Evolutionary conservation across 1,139 yeast genomes (phyloP).

Genomic region (Saccharomycopsis hybrid): DNA sequence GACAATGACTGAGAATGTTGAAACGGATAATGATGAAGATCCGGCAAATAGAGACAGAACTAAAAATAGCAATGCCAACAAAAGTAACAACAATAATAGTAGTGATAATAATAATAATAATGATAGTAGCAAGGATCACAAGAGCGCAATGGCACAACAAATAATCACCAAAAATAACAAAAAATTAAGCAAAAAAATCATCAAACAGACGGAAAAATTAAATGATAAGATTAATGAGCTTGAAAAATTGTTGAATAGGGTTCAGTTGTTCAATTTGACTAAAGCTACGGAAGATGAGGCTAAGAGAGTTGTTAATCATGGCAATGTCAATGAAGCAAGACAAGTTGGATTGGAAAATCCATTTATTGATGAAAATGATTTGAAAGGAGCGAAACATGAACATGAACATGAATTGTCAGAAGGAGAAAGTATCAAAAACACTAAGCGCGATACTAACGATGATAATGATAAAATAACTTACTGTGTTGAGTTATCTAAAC

Average conservation of each 20-base stretch:
- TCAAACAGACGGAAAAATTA: conserved; percentile 25
- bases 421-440: background rate
- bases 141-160: conserved; percentile 20
- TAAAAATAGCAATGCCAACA: too few relatives aligned
- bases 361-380: conserved; percentile 23
- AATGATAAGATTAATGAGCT: background rate
- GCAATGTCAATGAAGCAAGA: background rate
- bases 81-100: too few relatives aligned
- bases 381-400: background rate
- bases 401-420: too few relatives aligned
- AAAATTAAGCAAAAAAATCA: conserved; percentile 24
- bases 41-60: too few relatives aligned
- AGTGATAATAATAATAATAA: conserved; percentile 13
- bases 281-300: conserved; percentile 34
- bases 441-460: background rate
- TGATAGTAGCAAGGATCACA: conserved; percentile 23
- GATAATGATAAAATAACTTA: background rate
- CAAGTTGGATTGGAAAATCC: background rate
- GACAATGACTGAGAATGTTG: too few relatives aligned
- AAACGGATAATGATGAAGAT: too few relatives aligned
- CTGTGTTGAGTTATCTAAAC: conserved; percentile 31
- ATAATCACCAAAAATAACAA: conserved; percentile 8
- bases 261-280: conserved; percentile 29
- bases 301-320: too few relatives aligned
- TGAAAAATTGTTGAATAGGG: conserved; percentile 3